Conservation (phyloP, 2,329 filamentous ascomycete genomes). For the Fusarium algeriense region DNA sequence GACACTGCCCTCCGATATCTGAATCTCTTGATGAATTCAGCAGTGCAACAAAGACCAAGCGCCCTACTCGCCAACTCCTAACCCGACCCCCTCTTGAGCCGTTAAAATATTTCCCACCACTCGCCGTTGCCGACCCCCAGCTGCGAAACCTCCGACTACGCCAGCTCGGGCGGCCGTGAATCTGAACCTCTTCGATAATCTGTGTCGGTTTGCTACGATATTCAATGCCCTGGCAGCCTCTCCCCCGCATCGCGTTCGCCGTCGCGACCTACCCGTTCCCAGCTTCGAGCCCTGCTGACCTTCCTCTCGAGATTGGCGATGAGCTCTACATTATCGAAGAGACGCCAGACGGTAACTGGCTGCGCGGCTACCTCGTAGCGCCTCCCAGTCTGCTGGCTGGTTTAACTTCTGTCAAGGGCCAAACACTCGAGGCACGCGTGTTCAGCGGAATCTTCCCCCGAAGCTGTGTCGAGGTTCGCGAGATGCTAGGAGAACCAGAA, state of each 20-base stretch:
- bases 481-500: constrained; percentile 84
- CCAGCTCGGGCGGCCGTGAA: constrained; percentile 32
- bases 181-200: constrained; percentile 32
- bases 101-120: constrained; percentile 10
- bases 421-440: constrained; percentile 93
- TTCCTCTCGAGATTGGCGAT: constrained; percentile 97
- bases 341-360: constrained; percentile 91
- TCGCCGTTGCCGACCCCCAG: constrained; percentile 38
- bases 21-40: constrained; percentile 49
- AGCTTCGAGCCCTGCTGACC: constrained; percentile 86
- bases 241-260: constrained; percentile 97
- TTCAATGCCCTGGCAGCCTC: constrained; percentile 94
- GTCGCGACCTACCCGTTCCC: constrained; percentile 96
- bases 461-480: constrained; percentile 93
- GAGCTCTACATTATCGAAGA: constrained; percentile 99
- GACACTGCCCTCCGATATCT: constrained; percentile 39
- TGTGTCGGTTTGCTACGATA: constrained; percentile 37
- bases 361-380: constrained; percentile 93
- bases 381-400: constrained; percentile 93
- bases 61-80: constrained; percentile 12
- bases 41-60: constrained; percentile 28
- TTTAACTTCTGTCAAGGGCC: constrained; percentile 88
- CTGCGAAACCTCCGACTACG: constrained; percentile 37
- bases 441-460: constrained; percentile 98
- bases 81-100: constrained; percentile 21